Percentiles rank a stretch among this genome's conserved stretches.
phyloP scores from a whole-genome alignment of 257 asterid genomes.

The Verbascum thapsus region DNA sequence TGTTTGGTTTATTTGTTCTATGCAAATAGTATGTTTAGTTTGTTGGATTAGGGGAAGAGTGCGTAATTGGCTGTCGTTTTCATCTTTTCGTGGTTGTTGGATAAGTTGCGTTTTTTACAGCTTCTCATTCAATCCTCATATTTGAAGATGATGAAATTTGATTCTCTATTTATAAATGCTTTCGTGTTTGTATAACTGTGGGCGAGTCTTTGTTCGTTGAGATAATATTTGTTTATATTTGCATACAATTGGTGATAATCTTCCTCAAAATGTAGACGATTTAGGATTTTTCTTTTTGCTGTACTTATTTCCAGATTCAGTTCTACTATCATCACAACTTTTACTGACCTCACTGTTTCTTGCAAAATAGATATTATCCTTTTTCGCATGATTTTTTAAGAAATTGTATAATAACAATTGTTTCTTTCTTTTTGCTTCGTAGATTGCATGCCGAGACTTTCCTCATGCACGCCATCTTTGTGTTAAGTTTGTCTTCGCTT shows the following conservation, averaged over 20 bases:
- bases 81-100: background rate
- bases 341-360: background rate
- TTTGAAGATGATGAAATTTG: constrained; percentile 23
- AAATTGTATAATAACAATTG: constrained; percentile 11
- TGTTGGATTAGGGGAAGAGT: background rate
- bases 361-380: too few relatives aligned
- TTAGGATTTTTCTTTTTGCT: background rate
- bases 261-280: too few relatives aligned
- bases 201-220: background rate
- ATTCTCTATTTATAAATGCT: constrained; percentile 4
- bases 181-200: constrained; percentile 5
- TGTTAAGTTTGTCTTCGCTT: constrained; percentile 60
- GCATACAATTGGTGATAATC: constrained; percentile 24
- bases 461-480: constrained; percentile 94
- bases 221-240: background rate
- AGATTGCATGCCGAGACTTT: constrained; percentile 96
- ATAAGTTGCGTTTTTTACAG: background rate
- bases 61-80: background rate
- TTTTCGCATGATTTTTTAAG: constrained; percentile 12
- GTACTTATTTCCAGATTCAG: background rate
- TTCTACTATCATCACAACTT: too few relatives aligned
- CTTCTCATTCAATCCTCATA: constrained; percentile 19
- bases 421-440: constrained; percentile 28
- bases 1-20: too few relatives aligned
- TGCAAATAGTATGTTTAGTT: too few relatives aligned